Conservation (phyloP, 305 asterid species). For the Fraxinus nigra region DNA sequence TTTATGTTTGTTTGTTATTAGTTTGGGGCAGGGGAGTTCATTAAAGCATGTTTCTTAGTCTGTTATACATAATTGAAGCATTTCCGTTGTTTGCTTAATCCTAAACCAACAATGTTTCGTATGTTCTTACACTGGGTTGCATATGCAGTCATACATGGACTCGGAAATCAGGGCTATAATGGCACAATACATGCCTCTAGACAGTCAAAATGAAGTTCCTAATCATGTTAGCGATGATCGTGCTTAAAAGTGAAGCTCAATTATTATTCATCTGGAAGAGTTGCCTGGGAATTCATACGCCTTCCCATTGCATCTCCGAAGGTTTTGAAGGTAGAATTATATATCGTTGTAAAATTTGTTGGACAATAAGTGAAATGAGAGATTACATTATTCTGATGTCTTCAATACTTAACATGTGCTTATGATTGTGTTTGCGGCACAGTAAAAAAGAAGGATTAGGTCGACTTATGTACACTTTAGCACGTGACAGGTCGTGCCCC, state of each 20-base stretch:
- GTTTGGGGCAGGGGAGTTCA: not conserved
- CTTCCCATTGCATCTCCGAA: conserved; percentile 29
- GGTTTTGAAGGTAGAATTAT: conserved; percentile 39
- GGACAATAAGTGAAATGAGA: conserved; percentile 30
- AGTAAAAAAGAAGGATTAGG: conserved; percentile 17
- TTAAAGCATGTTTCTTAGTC: not conserved
- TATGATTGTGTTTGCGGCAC: conserved; percentile 26
- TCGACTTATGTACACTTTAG: conserved; percentile 33
- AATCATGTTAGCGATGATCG: conserved; percentile 55
- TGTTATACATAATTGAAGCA: not conserved
- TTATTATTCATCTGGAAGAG: conserved; percentile 28
- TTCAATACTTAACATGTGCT: conserved; percentile 26
- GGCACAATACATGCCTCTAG: conserved; percentile 97
- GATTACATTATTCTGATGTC: conserved; percentile 7
- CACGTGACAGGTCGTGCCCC: conserved; percentile 33
- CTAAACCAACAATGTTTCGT: not conserved
- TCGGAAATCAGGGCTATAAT: conserved; percentile 92
- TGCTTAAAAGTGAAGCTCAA: conserved; percentile 48
- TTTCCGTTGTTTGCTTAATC: not conserved
- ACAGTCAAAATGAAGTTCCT: conserved; percentile 73
- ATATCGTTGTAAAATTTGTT: conserved; percentile 34
- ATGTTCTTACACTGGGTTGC: conserved; percentile 5
- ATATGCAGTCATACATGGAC: conserved; percentile 82
- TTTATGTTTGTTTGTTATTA: not conserved
- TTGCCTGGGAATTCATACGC: conserved; percentile 30